Evolutionary conservation across 306 rosid species (phyloP).

Genomic region (Urtica urens): DNA sequence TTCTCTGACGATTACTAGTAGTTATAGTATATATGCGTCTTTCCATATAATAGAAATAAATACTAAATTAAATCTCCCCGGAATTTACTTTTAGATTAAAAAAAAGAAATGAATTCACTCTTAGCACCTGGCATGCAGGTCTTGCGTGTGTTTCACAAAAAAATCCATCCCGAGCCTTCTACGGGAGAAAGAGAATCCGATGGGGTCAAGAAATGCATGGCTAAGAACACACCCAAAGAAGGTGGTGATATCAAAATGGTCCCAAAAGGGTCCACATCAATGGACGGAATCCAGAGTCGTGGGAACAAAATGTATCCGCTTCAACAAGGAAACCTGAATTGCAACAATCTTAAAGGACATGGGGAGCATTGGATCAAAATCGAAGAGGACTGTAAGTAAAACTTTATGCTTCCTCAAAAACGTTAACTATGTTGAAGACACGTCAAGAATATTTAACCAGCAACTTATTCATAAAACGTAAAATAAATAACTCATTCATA

Average conservation of each 20-base stretch:
- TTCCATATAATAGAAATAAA: too few species aligned
- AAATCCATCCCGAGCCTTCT: constrained; percentile 57
- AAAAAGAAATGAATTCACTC: too few species aligned
- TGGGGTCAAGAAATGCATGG: constrained; percentile 26
- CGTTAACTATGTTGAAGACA: too few species aligned
- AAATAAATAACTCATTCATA: too few species aligned
- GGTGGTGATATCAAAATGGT: constrained; percentile 20
- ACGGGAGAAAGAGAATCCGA: constrained; percentile 20
- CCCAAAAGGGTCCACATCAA: constrained; percentile 22
- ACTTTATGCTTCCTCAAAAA: constrained; percentile 1
- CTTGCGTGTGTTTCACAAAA: constrained; percentile 51
- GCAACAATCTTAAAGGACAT: constrained; percentile 34
- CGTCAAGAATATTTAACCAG: too few species aligned
- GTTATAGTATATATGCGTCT: too few species aligned
- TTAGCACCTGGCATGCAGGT: constrained; percentile 43
- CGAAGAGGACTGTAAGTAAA: constrained; percentile 82
- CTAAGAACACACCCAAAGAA: constrained; percentile 21
- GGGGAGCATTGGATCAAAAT: constrained; percentile 88
- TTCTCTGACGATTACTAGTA: too few species aligned
- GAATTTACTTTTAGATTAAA: too few species aligned
- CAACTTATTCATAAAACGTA: too few species aligned
- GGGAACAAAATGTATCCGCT: constrained; percentile 32
- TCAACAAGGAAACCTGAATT: constrained; percentile 22
- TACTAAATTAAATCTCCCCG: too few species aligned
- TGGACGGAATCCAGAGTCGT: constrained; percentile 21